Evolutionary conservation across 1,284 basidiomycete genomes (phyloP).

Genomic region (Golubevia pallescens): DNA sequence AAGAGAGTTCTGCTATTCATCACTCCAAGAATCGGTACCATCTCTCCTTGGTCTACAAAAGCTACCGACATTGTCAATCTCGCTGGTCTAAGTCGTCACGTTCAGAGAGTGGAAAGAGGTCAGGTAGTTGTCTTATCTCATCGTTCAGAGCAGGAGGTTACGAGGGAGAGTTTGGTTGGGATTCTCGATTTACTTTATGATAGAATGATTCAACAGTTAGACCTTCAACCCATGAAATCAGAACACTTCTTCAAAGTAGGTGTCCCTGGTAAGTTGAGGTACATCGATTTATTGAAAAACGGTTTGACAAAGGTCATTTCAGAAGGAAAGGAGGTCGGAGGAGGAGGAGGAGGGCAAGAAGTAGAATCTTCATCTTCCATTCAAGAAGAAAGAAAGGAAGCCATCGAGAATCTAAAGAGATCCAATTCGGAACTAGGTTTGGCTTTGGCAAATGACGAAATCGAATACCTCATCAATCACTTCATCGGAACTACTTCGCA

Average conservation of each 20-base stretch:
- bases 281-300: constrained; percentile 69
- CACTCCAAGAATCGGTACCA: constrained; percentile 66
- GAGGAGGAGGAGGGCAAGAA: no score
- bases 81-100: constrained; percentile 17
- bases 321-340: constrained; percentile 23
- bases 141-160: not conserved
- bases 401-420: constrained; percentile 32
- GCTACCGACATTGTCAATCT: constrained; percentile 80
- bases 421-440: constrained; percentile 84
- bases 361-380: no score
- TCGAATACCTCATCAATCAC: constrained; percentile 88
- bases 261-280: constrained; percentile 74
- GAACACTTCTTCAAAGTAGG: constrained; percentile 76
- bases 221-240: constrained; percentile 71
- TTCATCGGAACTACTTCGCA: no score
- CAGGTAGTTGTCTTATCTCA: not conserved
- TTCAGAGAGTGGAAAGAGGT: not conserved
- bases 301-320: no score
- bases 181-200: constrained; percentile 68
- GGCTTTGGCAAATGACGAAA: constrained; percentile 86
- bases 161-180: not conserved
- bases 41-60: constrained; percentile 96
- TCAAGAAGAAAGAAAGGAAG: constrained; percentile 48
- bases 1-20: constrained; percentile 40
- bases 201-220: constrained; percentile 89